Conservation (phyloP, 1,139 yeast species). For the Taphrina confusa region DNA sequence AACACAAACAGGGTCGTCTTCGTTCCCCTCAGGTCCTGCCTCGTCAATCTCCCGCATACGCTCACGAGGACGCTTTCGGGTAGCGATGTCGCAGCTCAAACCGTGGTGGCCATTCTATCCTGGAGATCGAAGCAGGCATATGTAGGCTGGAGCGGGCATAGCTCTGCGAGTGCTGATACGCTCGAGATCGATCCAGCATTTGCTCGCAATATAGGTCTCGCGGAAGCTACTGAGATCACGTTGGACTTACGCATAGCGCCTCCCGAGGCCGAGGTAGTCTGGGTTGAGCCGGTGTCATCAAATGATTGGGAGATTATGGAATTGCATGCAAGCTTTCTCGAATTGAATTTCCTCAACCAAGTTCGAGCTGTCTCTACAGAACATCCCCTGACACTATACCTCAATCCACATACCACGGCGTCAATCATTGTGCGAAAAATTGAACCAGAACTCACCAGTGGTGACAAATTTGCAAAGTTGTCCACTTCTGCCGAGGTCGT, state of each 20-base stretch:
- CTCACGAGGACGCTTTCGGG: slow-evolving; percentile 55
- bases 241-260: slow-evolving; percentile 51
- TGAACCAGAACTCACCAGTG: slow-evolving; percentile 50
- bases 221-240: slow-evolving; percentile 52
- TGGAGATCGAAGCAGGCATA: slow-evolving; percentile 50
- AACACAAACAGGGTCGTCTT: slow-evolving; percentile 42
- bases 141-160: slow-evolving; percentile 86
- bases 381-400: slow-evolving; percentile 69
- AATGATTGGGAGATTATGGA: slow-evolving; percentile 86
- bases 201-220: slow-evolving; percentile 52
- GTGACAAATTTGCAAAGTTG: slow-evolving; percentile 56
- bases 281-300: slow-evolving; percentile 72
- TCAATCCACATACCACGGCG: slow-evolving; percentile 59
- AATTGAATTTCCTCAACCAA: slow-evolving; percentile 72
- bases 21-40: slow-evolving; percentile 54
- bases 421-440: slow-evolving; percentile 67
- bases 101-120: slow-evolving; percentile 57
- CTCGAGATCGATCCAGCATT: slow-evolving; percentile 60
- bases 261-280: slow-evolving; percentile 60
- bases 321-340: slow-evolving; percentile 74
- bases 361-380: slow-evolving; percentile 69
- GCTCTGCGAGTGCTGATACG: slow-evolving; percentile 46
- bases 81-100: slow-evolving; percentile 61
- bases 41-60: slow-evolving; percentile 61
- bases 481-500: slow-evolving; percentile 76